These are phyloP conservation scores for Ehretia macrophylla DNA, from an alignment of 257 asterid genomes.

Conservation along the genomic window DNA sequence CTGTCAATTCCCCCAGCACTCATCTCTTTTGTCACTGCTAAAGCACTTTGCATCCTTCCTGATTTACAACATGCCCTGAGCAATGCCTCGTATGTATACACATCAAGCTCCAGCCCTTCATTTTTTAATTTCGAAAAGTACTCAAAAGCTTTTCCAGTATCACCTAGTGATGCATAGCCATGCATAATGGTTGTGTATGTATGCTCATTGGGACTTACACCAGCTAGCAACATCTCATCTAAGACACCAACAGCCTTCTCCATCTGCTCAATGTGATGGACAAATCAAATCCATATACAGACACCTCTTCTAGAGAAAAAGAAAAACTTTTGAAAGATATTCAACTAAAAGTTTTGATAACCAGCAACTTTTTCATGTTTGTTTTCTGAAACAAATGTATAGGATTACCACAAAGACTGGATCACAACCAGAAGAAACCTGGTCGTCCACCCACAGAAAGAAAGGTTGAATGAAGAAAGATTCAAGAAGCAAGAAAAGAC, in stretches of 20 bases:
- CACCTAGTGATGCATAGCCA: conserved; percentile 97
- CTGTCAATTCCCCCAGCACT: conserved; percentile 64
- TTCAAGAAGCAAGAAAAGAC: too few species aligned
- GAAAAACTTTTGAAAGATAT: not conserved
- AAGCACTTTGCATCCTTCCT: conserved; percentile 99
- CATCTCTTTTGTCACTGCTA: conserved; percentile 96
- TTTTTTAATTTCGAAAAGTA: conserved; percentile 73
- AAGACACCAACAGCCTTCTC: conserved; percentile 72
- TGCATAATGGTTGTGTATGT: conserved; percentile 94
- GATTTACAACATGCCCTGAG: conserved; percentile 98
- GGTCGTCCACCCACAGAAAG: too few species aligned
- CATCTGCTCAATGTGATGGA: conserved; percentile 50
- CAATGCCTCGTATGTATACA: conserved; percentile 82
- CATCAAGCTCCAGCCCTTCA: conserved; percentile 90
- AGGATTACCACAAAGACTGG: too few species aligned
- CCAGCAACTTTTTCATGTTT: too few species aligned
- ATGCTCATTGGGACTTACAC: conserved; percentile 76
- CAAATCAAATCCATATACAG: not conserved
- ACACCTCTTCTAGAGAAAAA: not conserved
- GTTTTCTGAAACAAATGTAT: too few species aligned
- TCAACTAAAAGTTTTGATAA: too few species aligned
- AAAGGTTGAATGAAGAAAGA: too few species aligned
- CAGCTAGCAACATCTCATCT: conserved; percentile 89
- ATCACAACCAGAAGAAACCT: too few species aligned
- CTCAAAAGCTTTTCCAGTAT: conserved; percentile 88